Base-by-base conservation (phyloP, 164 flowering plant species). In the Nymphaea colorata region DNA sequence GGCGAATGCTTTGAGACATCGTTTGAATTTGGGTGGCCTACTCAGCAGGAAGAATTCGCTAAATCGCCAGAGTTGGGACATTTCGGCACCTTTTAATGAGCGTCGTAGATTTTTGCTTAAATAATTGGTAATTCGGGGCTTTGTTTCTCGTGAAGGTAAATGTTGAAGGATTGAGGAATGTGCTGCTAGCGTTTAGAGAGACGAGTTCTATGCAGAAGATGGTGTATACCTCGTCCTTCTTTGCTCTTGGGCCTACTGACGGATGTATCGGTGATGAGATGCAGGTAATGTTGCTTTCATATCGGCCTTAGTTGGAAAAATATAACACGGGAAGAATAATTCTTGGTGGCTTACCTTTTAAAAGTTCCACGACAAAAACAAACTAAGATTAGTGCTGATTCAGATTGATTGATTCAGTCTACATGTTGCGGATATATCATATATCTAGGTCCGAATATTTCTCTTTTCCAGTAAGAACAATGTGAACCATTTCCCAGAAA, bases 231-330 rank as follows among this genome's bases (percentile, higher is more conserved):
- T 91, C 98, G 36, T 93, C 98, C 43, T 91, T 87, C 70, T 93
- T 93, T 43, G 98, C 98, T 17, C 82, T 93, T 47, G 97, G 98
- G 2, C 74, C 95, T 0, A 91, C 97, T 3, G 97, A 88, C 70
- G 97, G 96, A 68, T 75, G 69, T 62, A 70, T 88, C 25, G 96
- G 89, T 0, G 90, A 87, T 70, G 98, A 93, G 83, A 84, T 64
- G 62, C 93, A 87, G 72, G 97, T 93, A 75, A 7, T n/a, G n/a
- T 66, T 14, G 45, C 3, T 60, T 66, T 51, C 10, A 44, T 62
- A 36, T 25, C 36, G 36, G 36, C 36, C 36, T 25, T 25, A 25
- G 36, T 25, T 25, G 36, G 36, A 25, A 25, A 25, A 25, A 25
- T 25, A 25, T 25, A 25, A 25, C 36, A 25, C 36, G 0, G 36